Conservation (phyloP, 176 grass and related monocot genomes). For the Triticum dicoccoides region DNA sequence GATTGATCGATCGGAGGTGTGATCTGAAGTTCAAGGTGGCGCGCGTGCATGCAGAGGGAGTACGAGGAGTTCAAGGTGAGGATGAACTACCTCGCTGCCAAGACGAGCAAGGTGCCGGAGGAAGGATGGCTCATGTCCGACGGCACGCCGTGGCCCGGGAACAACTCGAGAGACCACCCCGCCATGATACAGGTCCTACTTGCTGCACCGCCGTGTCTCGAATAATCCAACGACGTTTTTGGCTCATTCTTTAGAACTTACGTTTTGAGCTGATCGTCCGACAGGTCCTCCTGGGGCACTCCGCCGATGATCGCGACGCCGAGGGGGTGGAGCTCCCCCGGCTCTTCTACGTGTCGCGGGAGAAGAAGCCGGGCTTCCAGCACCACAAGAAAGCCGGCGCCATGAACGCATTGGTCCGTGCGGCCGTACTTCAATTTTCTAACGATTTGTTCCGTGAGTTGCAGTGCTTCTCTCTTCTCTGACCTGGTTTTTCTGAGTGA, state of each 20-base stretch:
- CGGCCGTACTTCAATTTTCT: not conserved
- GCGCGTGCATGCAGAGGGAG: conserved; percentile 40
- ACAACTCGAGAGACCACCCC: conserved; percentile 66
- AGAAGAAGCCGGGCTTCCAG: conserved; percentile 57
- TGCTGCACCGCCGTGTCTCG: not conserved
- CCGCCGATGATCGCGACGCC: conserved; percentile 40
- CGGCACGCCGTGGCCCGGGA: conserved; percentile 70
- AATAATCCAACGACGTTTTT: too few species aligned
- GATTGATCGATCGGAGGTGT: not conserved
- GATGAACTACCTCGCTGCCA: conserved; percentile 57
- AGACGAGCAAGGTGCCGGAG: conserved; percentile 53
- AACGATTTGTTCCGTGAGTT: not conserved
- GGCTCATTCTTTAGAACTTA: not conserved
- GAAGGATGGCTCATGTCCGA: conserved; percentile 74
- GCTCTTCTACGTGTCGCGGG: conserved; percentile 68
- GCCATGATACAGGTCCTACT: conserved; percentile 57
- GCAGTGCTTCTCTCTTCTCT: not conserved
- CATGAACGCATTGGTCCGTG: conserved; percentile 62
- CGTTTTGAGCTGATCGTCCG: not conserved
- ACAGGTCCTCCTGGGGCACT: conserved; percentile 45
- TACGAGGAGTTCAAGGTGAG: conserved; percentile 69
- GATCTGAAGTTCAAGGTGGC: too few species aligned
- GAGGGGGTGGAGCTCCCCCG: conserved; percentile 46
- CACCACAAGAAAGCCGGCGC: conserved; percentile 65
- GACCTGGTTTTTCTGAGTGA: not conserved